Evolutionary conservation across 169 alveolate genomes (phyloP).

Genomic region (Perkinsus olseni): DNA sequence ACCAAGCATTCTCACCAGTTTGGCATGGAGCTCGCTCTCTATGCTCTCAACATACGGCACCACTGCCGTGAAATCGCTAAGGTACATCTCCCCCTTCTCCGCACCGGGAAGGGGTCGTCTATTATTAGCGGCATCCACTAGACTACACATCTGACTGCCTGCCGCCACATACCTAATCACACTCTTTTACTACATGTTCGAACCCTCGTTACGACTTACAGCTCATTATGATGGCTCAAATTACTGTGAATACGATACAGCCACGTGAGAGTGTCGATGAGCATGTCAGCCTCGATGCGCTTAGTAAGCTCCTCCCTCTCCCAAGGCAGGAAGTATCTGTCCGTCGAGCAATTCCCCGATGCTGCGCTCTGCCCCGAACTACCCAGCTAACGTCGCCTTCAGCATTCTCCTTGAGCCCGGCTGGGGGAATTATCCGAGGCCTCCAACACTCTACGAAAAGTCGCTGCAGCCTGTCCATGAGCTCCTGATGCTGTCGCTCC

Average conservation of each 20-base stretch:
- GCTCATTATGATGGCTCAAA: neutral
- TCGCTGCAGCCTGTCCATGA: neutral
- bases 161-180: neutral
- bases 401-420: neutral
- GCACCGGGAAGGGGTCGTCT: neutral
- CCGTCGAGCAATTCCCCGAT: neutral
- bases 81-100: neutral
- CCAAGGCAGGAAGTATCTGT: neutral
- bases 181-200: neutral
- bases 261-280: neutral
- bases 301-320: neutral
- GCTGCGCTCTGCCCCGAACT: neutral
- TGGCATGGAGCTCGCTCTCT: neutral
- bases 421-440: neutral
- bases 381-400: neutral
- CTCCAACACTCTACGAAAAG: neutral
- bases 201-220: neutral
- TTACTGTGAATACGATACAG: neutral
- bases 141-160: neutral
- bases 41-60: neutral
- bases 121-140: neutral
- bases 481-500: neutral
- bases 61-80: neutral
- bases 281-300: neutral
- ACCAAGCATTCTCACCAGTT: neutral